These are phyloP conservation scores for Hibiscus mutabilis DNA, from an alignment of 345 rosid species.

Conservation along the genomic window DNA sequence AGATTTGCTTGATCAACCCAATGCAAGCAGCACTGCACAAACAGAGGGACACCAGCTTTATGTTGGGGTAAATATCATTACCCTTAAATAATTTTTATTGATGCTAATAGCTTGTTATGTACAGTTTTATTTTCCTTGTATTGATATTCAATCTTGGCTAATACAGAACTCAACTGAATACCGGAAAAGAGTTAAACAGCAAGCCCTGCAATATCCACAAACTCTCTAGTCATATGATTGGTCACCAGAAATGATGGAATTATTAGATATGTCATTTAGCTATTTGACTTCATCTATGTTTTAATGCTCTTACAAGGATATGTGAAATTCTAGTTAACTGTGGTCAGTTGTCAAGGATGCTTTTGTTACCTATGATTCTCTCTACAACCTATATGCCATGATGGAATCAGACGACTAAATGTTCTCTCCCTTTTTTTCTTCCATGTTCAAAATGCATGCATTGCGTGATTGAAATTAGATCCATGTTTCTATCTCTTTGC, in stretches of 20 bases:
- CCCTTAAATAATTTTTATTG: neutral
- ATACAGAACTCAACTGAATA: slow-evolving; percentile 34
- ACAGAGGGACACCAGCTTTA: slow-evolving; percentile 28
- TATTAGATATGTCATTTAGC: neutral
- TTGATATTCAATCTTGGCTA: neutral
- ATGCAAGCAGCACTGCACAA: slow-evolving; percentile 33
- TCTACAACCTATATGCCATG: neutral
- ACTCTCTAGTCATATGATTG: slow-evolving; percentile 7
- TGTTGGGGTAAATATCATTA: slow-evolving; percentile 12
- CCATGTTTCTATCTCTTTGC: neutral
- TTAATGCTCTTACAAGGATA: no score
- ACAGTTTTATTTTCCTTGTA: neutral
- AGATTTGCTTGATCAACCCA: slow-evolving; percentile 36
- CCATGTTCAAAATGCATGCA: neutral
- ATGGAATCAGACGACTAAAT: neutral
- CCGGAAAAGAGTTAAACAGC: slow-evolving; percentile 39
- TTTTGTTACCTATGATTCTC: no score
- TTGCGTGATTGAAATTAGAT: neutral
- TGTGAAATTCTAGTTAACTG: no score
- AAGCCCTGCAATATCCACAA: slow-evolving; percentile 38
- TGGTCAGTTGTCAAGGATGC: no score
- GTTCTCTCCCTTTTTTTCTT: neutral
- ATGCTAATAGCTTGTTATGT: neutral
- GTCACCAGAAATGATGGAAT: neutral
- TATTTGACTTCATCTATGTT: neutral